Conservation (phyloP, 768 basidiomycete species). For the Dioszegia hungarica region DNA sequence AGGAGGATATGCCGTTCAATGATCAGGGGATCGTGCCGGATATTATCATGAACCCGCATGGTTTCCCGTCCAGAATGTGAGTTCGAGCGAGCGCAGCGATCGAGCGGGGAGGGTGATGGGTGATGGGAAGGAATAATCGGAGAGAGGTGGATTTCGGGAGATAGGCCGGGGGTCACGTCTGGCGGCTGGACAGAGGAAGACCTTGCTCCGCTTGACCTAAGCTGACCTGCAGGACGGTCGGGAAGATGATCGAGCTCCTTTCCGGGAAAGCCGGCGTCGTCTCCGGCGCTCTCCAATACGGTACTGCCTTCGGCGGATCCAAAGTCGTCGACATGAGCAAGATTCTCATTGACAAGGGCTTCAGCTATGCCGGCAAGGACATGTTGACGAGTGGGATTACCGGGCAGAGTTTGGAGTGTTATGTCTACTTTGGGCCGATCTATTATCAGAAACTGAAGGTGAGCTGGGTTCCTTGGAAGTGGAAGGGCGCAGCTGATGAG, state of each 20-base stretch:
- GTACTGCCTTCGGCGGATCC: constrained; percentile 84
- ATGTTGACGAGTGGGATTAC: constrained; percentile 98
- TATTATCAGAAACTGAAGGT: constrained; percentile 98
- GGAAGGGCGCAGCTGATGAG: too few relatives aligned
- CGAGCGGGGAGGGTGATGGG: too few relatives aligned
- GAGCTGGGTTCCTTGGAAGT: constrained; percentile 49
- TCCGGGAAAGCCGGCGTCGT: constrained; percentile 96
- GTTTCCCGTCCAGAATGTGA: constrained; percentile 82
- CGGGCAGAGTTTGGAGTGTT: constrained; percentile 90
- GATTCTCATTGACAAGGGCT: constrained; percentile 89
- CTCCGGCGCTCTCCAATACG: constrained; percentile 55
- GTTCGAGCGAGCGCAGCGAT: constrained; percentile 3
- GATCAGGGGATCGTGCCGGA: constrained; percentile 94
- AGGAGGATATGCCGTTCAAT: constrained; percentile 99
- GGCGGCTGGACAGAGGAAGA: too few relatives aligned
- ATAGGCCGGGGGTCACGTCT: too few relatives aligned
- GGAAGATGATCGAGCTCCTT: constrained; percentile 98
- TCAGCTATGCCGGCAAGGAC: constrained; percentile 97
- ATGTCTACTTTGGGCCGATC: constrained; percentile 97
- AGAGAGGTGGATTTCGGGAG: too few relatives aligned
- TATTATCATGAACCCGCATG: constrained; percentile 99
- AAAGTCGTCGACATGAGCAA: constrained; percentile 99
- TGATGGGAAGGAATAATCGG: too few relatives aligned
- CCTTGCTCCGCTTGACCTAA: background rate
- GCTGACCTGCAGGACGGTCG: constrained; percentile 74